A percentile compares a stretch with the other conserved stretches of the same genome.
phyloP scores from a whole-genome alignment of 768 basidiomycete genomes.

The Leucocoprinus birnbaumii region DNA sequence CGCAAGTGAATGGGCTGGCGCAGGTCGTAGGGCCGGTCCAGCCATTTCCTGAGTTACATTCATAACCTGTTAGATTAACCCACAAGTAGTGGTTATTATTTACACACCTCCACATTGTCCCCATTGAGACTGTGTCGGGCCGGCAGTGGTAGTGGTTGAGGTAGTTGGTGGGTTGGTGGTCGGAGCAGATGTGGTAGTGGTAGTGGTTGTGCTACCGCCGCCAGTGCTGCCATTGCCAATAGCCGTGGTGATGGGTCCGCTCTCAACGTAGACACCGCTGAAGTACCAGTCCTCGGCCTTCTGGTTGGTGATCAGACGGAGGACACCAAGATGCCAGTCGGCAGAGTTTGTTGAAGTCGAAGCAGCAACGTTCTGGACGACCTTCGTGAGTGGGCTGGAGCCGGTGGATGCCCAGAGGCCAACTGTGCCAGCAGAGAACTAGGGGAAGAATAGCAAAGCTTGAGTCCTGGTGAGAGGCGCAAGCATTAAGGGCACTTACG shows the following conservation, averaged over 20 bases:
- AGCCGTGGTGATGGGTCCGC: constrained; percentile 50
- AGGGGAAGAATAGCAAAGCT: too few species aligned
- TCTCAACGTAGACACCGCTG: constrained; percentile 60
- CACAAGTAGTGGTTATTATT: not conserved
- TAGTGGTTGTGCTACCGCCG: constrained; percentile 15
- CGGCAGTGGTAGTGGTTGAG: constrained; percentile 32
- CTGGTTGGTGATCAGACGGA: constrained; percentile 47
- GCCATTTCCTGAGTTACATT: constrained; percentile 37
- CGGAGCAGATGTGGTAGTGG: constrained; percentile 21
- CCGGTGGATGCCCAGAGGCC: constrained; percentile 59
- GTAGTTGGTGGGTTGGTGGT: constrained; percentile 21
- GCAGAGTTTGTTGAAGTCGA: constrained; percentile 56
- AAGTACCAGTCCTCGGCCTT: constrained; percentile 56
- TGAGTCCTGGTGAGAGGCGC: too few species aligned
- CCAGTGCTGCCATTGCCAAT: constrained; percentile 32
- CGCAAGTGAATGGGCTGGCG: constrained; percentile 38
- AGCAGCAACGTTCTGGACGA: constrained; percentile 43
- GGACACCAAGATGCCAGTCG: constrained; percentile 62
- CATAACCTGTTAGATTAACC: not conserved
- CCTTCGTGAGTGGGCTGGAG: constrained; percentile 42
- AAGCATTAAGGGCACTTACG: too few species aligned
- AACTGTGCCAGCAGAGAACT: constrained; percentile 53
- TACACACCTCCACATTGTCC: constrained; percentile 52
- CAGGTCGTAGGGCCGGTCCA: constrained; percentile 47
- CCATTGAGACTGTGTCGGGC: constrained; percentile 38